phyloP scores from a whole-genome alignment of 2,329 filamentous ascomycete species.

The Monosporascus sp. region DNA sequence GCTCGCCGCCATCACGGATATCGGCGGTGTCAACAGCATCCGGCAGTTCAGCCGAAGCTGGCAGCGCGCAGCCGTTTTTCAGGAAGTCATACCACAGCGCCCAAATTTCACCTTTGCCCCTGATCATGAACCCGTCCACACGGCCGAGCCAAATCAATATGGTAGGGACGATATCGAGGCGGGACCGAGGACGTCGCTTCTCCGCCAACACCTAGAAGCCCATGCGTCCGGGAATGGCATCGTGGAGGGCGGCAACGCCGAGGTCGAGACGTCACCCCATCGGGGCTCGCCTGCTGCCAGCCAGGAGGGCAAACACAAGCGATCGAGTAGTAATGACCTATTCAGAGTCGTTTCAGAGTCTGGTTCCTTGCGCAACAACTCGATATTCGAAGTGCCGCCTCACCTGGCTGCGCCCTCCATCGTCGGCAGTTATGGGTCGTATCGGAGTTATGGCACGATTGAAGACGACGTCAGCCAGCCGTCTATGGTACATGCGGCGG shows the following conservation, averaged over 20 bases:
- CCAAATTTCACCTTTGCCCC: conserved; percentile 66
- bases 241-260: conserved; percentile 21
- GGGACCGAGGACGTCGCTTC: conserved; percentile 37
- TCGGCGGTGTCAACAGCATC: conserved; percentile 89
- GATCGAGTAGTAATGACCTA: conserved; percentile 38
- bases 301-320: conserved; percentile 33
- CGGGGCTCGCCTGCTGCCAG: not conserved
- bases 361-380: conserved; percentile 32
- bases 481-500: conserved; percentile 47
- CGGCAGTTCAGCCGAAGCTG: conserved; percentile 90
- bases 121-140: conserved; percentile 44
- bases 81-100: conserved; percentile 77
- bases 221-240: conserved; percentile 24
- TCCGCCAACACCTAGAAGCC: conserved; percentile 49
- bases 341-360: conserved; percentile 22
- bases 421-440: conserved; percentile 65
- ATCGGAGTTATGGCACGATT: conserved; percentile 51
- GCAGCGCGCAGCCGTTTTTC: conserved; percentile 84
- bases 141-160: conserved; percentile 34
- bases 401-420: conserved; percentile 64
- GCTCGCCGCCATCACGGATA: conserved; percentile 58
- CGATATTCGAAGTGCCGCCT: conserved; percentile 55
- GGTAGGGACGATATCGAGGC: conserved; percentile 36
- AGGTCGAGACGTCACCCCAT: conserved; percentile 15
- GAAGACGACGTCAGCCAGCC: conserved; percentile 35